Base-by-base conservation (phyloP, 2,329 filamentous ascomycete genomes). In the Eurotiales sp. region DNA sequence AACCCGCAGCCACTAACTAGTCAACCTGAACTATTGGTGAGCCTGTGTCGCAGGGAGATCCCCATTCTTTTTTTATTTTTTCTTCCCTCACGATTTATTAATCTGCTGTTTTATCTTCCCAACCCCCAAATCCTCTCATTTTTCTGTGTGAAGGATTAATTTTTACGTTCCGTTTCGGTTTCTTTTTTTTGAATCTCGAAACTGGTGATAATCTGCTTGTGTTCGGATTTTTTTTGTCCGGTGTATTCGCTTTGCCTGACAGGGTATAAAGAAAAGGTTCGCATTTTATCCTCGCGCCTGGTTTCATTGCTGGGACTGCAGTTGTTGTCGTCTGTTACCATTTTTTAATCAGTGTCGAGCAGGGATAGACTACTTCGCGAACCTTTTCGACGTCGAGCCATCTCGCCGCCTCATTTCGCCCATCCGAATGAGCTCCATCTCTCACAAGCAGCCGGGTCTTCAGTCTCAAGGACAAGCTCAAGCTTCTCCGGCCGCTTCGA, bases 341-440 rank as follows among this genome's bases (percentile, higher is more conserved):
- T 12, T 39, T 39, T 21, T 37, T 19, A 19, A 19, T 19, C n/a
- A 8, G 8, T n/a, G 10, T 19, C 32, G 8, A 8, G 11, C 12
- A 37, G 34, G 21, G 34, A 37, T 8, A 37, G n/a, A 37, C 8
- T 48, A 25, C 55, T 51, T 61, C 56, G 56, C 46, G 61, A 55
- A n/a, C n/a, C n/a, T 51, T 60, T 58, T 58, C 57, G 61, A 57
- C 61, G 59, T 57, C 56, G 59, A 56, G 58, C 62, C 56, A 67
- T 14, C 64, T 67, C 70, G 66, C 77, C n/a, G n/a, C n/a, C n/a
- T n/a, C n/a, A 77, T 80, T 22, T 49, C 19, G 34, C 21, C 39
- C 17, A 25, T 40, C 27, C 23, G 46, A 79, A 84, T 84, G 81
- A 83, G 76, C 73, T 82, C 79, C 77, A 78, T 70, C 67, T 67